Conservation (phyloP, 441 rosid species). For the Corymbia calophylla region DNA sequence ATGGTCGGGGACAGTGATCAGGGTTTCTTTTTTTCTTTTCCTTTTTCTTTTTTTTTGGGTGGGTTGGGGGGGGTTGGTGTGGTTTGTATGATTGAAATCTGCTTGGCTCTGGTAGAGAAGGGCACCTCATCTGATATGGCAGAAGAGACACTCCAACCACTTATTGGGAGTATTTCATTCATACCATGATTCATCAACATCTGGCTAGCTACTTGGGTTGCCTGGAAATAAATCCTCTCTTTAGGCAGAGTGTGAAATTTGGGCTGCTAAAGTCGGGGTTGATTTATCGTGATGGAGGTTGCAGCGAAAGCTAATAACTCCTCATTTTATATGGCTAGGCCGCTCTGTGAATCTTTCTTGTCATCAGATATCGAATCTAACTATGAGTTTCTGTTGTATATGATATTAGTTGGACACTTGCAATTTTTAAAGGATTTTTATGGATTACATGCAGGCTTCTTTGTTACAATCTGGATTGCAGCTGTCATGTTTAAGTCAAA, state of each 20-base stretch:
- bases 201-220: background rate
- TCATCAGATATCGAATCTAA: background rate
- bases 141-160: background rate
- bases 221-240: background rate
- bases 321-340: background rate
- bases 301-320: background rate
- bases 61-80: background rate
- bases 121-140: background rate
- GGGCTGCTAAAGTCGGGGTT: background rate
- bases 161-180: background rate
- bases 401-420: background rate
- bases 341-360: background rate
- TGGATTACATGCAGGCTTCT: slow-evolving; percentile 30
- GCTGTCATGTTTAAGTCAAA: slow-evolving; percentile 59
- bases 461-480: slow-evolving; percentile 46
- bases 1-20: background rate
- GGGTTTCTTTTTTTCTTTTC: accelerated
- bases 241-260: background rate
- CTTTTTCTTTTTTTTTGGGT: accelerated
- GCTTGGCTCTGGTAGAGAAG: background rate
- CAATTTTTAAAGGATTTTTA: background rate
- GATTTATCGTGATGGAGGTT: background rate
- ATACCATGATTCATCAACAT: background rate
- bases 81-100: background rate
- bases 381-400: background rate